Evolutionary conservation across 352 stramenopile genomes (phyloP).

Genomic region (Phytophthora citricola): DNA sequence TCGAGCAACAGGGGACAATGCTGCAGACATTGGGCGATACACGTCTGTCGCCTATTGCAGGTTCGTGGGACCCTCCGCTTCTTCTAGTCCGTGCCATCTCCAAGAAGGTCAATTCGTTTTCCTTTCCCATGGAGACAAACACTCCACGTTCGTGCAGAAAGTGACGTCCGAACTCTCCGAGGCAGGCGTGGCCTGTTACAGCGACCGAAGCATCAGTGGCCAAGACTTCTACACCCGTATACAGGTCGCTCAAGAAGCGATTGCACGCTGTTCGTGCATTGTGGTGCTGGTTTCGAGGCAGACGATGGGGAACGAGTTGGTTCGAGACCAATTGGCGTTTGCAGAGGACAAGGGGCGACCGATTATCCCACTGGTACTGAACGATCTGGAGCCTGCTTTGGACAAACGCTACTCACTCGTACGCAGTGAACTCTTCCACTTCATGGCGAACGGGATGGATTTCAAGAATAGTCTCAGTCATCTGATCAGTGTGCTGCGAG

Average conservation of each 20-base stretch:
- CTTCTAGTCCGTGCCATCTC: conserved; percentile 2
- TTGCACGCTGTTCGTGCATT: conserved; percentile 71
- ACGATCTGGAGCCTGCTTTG: conserved; percentile 63
- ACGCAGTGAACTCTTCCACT: conserved; percentile 75
- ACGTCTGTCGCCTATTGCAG: not conserved
- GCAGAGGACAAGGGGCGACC: conserved; percentile 75
- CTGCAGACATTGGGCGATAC: conserved; percentile 7
- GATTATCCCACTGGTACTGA: conserved; percentile 76
- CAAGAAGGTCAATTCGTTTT: conserved; percentile 22
- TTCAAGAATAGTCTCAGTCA: conserved; percentile 59
- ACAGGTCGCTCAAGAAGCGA: conserved; percentile 55
- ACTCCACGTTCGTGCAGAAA: conserved; percentile 11
- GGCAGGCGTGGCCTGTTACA: conserved; percentile 21
- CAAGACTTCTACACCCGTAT: conserved; percentile 29
- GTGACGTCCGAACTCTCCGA: conserved; percentile 7
- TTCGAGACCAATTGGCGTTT: conserved; percentile 78
- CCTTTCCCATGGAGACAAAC: conserved; percentile 30
- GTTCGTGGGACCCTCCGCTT: conserved; percentile 35
- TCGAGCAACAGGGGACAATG: conserved; percentile 23
- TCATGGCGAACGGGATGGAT: conserved; percentile 53
- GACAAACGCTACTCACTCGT: conserved; percentile 79
- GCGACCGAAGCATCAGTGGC: conserved; percentile 13
- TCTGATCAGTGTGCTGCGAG: conserved; percentile 4
- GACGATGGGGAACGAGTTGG: conserved; percentile 64
- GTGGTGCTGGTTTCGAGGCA: conserved; percentile 71